These are phyloP conservation scores for Setaria viridis DNA, from an alignment of 202 grass and related monocot species.

Conservation along the genomic window DNA sequence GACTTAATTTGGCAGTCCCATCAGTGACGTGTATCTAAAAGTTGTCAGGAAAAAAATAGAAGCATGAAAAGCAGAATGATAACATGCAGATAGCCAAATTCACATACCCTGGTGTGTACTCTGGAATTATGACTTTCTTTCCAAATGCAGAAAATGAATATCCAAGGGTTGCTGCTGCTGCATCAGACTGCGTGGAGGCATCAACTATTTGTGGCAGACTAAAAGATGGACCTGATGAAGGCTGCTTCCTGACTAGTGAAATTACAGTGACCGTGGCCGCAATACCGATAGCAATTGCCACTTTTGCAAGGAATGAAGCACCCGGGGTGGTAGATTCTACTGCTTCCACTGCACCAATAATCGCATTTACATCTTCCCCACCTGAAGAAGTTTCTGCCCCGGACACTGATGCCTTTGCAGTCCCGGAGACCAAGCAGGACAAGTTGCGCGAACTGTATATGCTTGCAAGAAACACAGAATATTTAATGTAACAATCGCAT, in stretches of 20 bases:
- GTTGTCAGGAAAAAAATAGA: background rate
- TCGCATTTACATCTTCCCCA: constrained; percentile 51
- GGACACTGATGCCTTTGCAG: constrained; percentile 45
- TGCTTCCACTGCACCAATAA: constrained; percentile 49
- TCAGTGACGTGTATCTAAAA: background rate
- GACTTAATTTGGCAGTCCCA: background rate
- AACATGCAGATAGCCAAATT: constrained; percentile 24
- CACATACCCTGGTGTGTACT: constrained; percentile 79
- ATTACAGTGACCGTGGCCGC: constrained; percentile 56
- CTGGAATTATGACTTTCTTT: constrained; percentile 74
- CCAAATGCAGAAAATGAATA: constrained; percentile 74
- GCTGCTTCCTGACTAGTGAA: constrained; percentile 58
- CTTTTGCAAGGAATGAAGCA: constrained; percentile 66
- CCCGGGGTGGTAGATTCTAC: constrained; percentile 39
- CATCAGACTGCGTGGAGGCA: constrained; percentile 56
- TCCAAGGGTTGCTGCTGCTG: constrained; percentile 39
- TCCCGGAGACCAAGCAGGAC: constrained; percentile 21
- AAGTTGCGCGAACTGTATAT: constrained; percentile 36
- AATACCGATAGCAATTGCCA: constrained; percentile 68
- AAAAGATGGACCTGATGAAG: constrained; percentile 59
- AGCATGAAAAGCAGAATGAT: background rate
- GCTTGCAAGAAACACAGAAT: constrained; percentile 25
- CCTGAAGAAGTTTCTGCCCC: constrained; percentile 52
- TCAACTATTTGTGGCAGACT: constrained; percentile 69
- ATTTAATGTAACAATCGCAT: constrained; percentile 14